These are phyloP conservation scores for Candida ponderosae DNA, from an alignment of 805 yeast genomes.

Conservation along the genomic window DNA sequence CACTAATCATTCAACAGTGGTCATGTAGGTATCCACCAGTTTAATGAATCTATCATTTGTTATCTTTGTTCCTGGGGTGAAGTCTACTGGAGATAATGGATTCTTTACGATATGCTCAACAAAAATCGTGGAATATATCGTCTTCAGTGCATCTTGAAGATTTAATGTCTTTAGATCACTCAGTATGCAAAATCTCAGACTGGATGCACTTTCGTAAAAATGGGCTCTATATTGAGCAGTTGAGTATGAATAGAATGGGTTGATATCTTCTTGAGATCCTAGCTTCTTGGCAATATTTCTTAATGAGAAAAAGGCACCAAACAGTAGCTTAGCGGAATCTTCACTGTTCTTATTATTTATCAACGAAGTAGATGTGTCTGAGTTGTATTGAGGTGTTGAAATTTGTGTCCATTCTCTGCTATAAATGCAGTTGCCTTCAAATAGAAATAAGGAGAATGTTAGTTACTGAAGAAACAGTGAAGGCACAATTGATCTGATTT, in stretches of 20 bases:
- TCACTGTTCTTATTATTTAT: slow-evolving; percentile 50
- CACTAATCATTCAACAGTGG: background rate
- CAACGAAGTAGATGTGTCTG: slow-evolving; percentile 22
- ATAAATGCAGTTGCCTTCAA: slow-evolving; percentile 63
- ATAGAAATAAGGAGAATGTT: background rate
- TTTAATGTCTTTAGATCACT: slow-evolving; percentile 58
- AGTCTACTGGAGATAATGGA: slow-evolving; percentile 52
- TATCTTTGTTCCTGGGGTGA: slow-evolving; percentile 41
- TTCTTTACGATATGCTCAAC: slow-evolving; percentile 57
- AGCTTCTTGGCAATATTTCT: slow-evolving; percentile 64
- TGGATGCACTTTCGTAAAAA: slow-evolving; percentile 70
- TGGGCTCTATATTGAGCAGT: slow-evolving; percentile 78
- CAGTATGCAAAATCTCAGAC: slow-evolving; percentile 65
- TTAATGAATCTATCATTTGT: slow-evolving; percentile 47
- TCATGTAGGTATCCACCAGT: slow-evolving; percentile 42
- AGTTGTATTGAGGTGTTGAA: slow-evolving; percentile 4
- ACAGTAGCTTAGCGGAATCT: slow-evolving; percentile 72
- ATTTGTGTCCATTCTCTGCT: slow-evolving; percentile 59
- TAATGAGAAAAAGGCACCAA: slow-evolving; percentile 78
- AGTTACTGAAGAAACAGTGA: background rate
- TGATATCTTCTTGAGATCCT: slow-evolving; percentile 23
- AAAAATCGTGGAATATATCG: slow-evolving; percentile 52
- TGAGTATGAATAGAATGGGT: slow-evolving; percentile 43
- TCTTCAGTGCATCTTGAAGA: slow-evolving; percentile 45
- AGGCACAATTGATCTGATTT: background rate